phyloP scores from a whole-genome alignment of 1,284 basidiomycete species.

The Trichosporon sp. region DNA sequence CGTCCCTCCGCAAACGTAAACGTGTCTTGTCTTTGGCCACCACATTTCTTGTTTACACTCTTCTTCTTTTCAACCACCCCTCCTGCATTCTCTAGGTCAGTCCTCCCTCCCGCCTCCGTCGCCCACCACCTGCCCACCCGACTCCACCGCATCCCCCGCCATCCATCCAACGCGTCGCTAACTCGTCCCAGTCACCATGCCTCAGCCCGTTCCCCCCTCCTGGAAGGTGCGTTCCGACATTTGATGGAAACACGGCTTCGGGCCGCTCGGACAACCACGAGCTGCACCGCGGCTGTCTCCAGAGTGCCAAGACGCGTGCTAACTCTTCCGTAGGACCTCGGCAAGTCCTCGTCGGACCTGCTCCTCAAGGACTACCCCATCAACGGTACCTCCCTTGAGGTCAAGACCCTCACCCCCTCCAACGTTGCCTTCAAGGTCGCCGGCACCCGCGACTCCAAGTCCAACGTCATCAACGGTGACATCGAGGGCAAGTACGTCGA shows the following conservation, averaged over 20 bases:
- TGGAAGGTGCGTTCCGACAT: slow-evolving; percentile 65
- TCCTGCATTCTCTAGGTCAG: background rate
- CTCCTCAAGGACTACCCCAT: slow-evolving; percentile 91
- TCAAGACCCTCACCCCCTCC: slow-evolving; percentile 92
- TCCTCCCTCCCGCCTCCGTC: background rate
- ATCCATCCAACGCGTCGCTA: background rate
- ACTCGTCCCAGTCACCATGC: slow-evolving; percentile 54
- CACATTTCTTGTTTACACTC: slow-evolving; percentile 5
- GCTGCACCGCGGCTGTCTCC: background rate
- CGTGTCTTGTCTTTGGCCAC: slow-evolving; percentile 7
- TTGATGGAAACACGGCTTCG: background rate
- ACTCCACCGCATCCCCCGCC: background rate
- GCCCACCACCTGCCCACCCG: background rate
- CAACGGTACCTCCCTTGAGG: slow-evolving; percentile 70
- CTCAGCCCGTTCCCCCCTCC: slow-evolving; percentile 84
- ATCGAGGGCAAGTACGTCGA: slow-evolving; percentile 87
- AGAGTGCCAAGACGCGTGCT: background rate
- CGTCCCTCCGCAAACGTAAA: background rate
- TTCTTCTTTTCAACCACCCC: background rate
- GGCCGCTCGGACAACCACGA: background rate
- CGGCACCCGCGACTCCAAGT: slow-evolving; percentile 70
- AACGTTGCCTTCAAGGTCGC: slow-evolving; percentile 83
- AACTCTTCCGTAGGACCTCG: slow-evolving; percentile 65
- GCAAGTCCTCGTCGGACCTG: slow-evolving; percentile 95
- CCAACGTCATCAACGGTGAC: slow-evolving; percentile 70